phyloP scores from a whole-genome alignment of 371 early-diverging fungal genomes.

The Syncephalastrum monosporum region DNA sequence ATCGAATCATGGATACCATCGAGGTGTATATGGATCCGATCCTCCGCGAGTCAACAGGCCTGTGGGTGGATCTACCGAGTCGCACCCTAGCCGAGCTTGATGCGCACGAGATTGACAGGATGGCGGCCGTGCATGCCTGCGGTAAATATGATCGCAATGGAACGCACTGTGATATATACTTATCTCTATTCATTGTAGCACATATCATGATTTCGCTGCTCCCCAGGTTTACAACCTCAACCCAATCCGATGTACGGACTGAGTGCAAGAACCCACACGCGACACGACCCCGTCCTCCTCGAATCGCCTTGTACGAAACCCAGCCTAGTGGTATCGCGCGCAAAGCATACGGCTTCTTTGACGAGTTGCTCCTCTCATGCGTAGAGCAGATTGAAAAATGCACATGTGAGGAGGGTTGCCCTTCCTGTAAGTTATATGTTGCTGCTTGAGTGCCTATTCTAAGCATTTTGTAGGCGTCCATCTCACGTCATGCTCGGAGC shows the following conservation, averaged over 20 bases:
- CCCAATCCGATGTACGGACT: slow-evolving; percentile 28
- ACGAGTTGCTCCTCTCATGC: slow-evolving; percentile 20
- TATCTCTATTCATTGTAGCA: slow-evolving; percentile 12
- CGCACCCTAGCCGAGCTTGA: slow-evolving; percentile 20
- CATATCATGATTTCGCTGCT: slow-evolving; percentile 40
- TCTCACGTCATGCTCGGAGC: slow-evolving; percentile 37
- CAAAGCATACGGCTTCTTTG: slow-evolving; percentile 38
- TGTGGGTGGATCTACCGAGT: slow-evolving; percentile 43
- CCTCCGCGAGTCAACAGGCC: slow-evolving; percentile 30
- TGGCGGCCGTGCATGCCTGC: slow-evolving; percentile 48
- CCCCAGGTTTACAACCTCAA: slow-evolving; percentile 27
- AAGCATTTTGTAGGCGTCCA: slow-evolving; percentile 31
- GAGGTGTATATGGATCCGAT: slow-evolving; percentile 55
- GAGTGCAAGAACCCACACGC: slow-evolving; percentile 54
- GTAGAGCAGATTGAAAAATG: slow-evolving; percentile 31
- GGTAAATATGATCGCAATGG: slow-evolving; percentile 20
- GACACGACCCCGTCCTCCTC: slow-evolving; percentile 33
- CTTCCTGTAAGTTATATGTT: slow-evolving; percentile 33
- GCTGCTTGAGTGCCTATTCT: slow-evolving; percentile 1
- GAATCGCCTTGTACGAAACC: slow-evolving; percentile 42
- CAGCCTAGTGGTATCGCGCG: slow-evolving; percentile 35
- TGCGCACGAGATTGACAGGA: slow-evolving; percentile 30
- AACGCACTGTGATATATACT: background rate
- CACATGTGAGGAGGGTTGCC: slow-evolving; percentile 42
- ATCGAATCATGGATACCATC: slow-evolving; percentile 40